These are phyloP conservation scores for Hordeum marinum DNA, from an alignment of 176 grass and related monocot species.

Conservation along the genomic window DNA sequence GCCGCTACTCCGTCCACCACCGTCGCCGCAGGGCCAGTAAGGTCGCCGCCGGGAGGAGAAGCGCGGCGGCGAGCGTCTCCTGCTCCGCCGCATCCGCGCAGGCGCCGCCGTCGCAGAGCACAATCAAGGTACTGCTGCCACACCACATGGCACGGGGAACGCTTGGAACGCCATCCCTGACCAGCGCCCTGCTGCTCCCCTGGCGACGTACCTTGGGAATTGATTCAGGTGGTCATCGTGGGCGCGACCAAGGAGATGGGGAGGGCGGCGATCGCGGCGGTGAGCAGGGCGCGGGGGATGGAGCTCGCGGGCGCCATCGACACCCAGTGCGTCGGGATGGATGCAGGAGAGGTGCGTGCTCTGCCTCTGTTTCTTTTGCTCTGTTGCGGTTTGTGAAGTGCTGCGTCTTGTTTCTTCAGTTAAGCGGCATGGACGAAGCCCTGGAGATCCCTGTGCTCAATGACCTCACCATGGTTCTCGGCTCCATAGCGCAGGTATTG, in stretches of 20 bases:
- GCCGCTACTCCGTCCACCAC: not conserved
- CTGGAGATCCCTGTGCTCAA: constrained; percentile 89
- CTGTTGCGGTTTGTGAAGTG: not conserved
- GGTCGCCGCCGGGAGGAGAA: not conserved
- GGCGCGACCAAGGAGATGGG: constrained; percentile 73
- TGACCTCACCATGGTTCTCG: constrained; percentile 89
- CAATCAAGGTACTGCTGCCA: constrained; percentile 52
- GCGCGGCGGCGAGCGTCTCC: constrained; percentile 18
- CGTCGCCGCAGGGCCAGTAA: not conserved
- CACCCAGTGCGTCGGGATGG: constrained; percentile 47
- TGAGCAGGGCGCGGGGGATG: constrained; percentile 77
- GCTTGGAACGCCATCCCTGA: not conserved
- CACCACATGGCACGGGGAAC: too few relatives aligned
- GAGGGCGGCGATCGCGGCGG: constrained; percentile 48
- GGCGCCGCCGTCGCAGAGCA: constrained; percentile 52
- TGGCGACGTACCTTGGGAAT: not conserved
- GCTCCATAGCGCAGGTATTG: constrained; percentile 63
- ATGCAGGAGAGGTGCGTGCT: constrained; percentile 45
- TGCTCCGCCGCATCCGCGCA: constrained; percentile 47
- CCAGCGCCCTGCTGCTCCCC: not conserved
- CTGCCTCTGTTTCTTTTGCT: not conserved
- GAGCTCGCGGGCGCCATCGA: constrained; percentile 73
- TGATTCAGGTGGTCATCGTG: constrained; percentile 57
- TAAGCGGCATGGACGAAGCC: constrained; percentile 79
- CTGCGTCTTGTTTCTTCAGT: constrained; percentile 20